Conservation (phyloP, 2,329 filamentous ascomycete genomes). For the Stromatinia cepivora region DNA sequence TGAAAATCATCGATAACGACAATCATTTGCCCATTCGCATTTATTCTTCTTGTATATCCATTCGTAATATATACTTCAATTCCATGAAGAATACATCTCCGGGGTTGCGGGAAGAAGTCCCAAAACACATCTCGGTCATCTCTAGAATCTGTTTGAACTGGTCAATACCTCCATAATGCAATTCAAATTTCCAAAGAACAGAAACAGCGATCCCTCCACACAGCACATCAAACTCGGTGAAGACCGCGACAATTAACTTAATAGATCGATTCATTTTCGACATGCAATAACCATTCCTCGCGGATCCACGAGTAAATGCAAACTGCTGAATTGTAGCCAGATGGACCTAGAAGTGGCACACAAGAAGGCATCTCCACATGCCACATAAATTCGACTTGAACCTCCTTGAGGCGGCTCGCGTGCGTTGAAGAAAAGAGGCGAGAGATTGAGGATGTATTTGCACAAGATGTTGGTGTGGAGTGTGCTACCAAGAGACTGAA, state of each 20-base stretch:
- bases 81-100: not conserved
- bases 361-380: slow-evolving; percentile 25
- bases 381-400: slow-evolving; percentile 20
- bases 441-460: not conserved
- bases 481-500: not conserved
- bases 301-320: slow-evolving; percentile 27
- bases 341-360: not conserved
- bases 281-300: slow-evolving; percentile 19
- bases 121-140: not conserved
- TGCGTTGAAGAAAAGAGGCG: not conserved
- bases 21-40: not conserved
- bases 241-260: slow-evolving; percentile 6
- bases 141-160: no score
- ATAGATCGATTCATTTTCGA: slow-evolving; percentile 21
- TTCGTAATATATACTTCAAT: not conserved
- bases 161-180: not conserved
- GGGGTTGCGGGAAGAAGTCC: not conserved
- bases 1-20: not conserved
- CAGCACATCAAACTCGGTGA: not conserved
- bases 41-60: not conserved
- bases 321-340: slow-evolving; percentile 24
- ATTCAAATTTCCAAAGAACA: not conserved
- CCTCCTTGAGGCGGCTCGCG: slow-evolving; percentile 5
- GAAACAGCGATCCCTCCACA: slow-evolving; percentile 17
- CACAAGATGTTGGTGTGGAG: not conserved